Evolutionary conservation across 1,139 yeast genomes (phyloP).

Genomic region (Saccharomyces hybrid): DNA sequence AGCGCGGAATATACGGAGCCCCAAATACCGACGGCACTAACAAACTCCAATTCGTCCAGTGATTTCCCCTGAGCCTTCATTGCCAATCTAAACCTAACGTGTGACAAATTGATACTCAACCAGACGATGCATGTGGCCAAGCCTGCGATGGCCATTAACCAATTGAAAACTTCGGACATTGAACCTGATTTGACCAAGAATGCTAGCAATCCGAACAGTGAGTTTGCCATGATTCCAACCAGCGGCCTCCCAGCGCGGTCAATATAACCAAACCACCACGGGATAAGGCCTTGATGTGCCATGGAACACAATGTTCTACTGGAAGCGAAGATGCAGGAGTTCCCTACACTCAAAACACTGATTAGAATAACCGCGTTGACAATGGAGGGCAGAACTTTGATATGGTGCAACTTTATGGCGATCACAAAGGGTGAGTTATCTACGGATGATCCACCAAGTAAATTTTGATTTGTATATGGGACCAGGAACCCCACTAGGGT

Average conservation of each 20-base stretch:
- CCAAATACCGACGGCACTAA: constrained; percentile 56
- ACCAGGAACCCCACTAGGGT: constrained; percentile 59
- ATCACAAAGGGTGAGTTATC: constrained; percentile 64
- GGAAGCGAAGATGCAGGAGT: constrained; percentile 70
- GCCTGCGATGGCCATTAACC: constrained; percentile 81
- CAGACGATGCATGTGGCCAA: constrained; percentile 74
- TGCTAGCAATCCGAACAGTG: constrained; percentile 78
- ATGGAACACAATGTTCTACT: constrained; percentile 78
- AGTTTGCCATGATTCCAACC: constrained; percentile 52
- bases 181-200: constrained; percentile 57
- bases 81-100: constrained; percentile 72
- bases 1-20: constrained; percentile 63
- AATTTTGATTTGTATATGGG: constrained; percentile 48
- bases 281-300: constrained; percentile 77
- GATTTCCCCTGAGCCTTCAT: constrained; percentile 57
- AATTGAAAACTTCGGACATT: constrained; percentile 57
- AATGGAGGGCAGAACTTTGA: constrained; percentile 57
- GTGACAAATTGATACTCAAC: constrained; percentile 73
- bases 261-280: constrained; percentile 54
- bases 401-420: constrained; percentile 49
- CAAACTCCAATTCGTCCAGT: constrained; percentile 58
- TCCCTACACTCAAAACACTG: constrained; percentile 65
- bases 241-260: constrained; percentile 62
- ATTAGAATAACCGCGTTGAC: constrained; percentile 67
- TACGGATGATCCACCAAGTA: constrained; percentile 40